Evolutionary conservation across 192 early-diverging fungal species (phyloP).

Genomic region (Gigaspora rosea): DNA sequence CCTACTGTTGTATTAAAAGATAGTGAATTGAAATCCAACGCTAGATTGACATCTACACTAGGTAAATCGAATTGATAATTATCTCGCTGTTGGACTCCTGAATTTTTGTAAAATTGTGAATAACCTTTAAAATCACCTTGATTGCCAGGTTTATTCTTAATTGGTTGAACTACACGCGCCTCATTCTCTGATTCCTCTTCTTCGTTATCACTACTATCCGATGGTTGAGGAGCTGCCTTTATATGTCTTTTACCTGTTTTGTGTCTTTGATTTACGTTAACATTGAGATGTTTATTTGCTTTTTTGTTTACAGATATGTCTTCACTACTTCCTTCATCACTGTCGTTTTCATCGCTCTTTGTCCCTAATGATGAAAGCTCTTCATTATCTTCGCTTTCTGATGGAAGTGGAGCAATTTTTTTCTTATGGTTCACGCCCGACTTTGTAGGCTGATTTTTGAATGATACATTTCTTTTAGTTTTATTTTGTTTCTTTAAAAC

Average conservation of each 20-base stretch:
- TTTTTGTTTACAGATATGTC: neutral
- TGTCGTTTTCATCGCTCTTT: neutral
- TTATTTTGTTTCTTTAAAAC: constrained; percentile 1
- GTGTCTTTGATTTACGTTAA: neutral
- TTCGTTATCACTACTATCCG: constrained; percentile 25
- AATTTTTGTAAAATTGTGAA: neutral
- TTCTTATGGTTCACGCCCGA: neutral
- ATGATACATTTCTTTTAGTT: constrained; percentile 24
- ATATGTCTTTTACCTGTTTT: constrained; percentile 15
- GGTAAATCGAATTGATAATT: neutral
- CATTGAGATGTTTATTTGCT: neutral
- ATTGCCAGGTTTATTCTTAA: neutral
- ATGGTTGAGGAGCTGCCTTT: neutral
- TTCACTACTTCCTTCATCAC: constrained; percentile 9
- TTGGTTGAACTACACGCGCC: too few relatives aligned
- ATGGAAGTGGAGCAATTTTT: constrained; percentile 21
- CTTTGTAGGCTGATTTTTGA: constrained; percentile 21
- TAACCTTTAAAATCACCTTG: neutral
- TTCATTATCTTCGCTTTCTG: constrained; percentile 28
- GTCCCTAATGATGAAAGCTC: neutral
- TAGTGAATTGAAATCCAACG: constrained; percentile 4
- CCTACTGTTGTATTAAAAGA: neutral
- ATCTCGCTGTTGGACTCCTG: neutral
- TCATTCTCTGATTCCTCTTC: neutral
- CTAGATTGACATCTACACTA: neutral